Evolutionary conservation across 441 rosid species (phyloP), one percentile per base, ranked within the genome.

Genomic region (Pelargonium australe): DNA sequence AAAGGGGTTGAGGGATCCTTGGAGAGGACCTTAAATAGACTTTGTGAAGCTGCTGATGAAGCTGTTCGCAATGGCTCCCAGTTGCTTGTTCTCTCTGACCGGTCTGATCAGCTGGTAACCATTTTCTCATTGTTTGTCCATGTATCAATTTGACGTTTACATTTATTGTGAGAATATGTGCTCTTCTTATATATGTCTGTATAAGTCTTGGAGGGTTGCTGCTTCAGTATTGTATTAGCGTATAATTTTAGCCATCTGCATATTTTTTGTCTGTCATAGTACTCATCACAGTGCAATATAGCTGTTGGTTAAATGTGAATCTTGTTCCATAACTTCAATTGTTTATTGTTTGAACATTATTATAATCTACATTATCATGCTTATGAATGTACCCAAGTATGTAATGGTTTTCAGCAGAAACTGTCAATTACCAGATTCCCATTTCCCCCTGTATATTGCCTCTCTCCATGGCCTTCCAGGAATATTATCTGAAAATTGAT

Each of bases 41-140:
- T 95, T 63, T 95, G 99, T 84, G 99, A 90, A 76, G 93, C 90
- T 73, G 98, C 99, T 73, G 99, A 90, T 85, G 99, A 90, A 69
- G 99, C 98, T 68, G 98, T 95, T 85, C 83, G 93, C 73, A 92
- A 84, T 84, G 99, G 99, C 75, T 90, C 96, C 51, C 95, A 95
- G 77, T 84, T 95, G 45, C 98, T 95, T 81, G 82, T 95, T 77
- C 93, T 95, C 34, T 95, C 97, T 69, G 98, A 95, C 76, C 86
- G 96, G 37, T 67, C 87, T 70, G 95, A 87, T 80, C 85, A 71
- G 72, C 81, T 92, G 84, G 99, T 92, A 85, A 80, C 68, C 12
- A 64, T 17, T 63, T 63, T 20, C 65, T 63, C 34, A 28, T 63
- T 63, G 44, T 31, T 63, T 63, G 44, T n/a, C 44, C 40, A 25